Conservation (phyloP, 2,329 filamentous ascomycete species). For the Acrodontium crateriforme region DNA sequence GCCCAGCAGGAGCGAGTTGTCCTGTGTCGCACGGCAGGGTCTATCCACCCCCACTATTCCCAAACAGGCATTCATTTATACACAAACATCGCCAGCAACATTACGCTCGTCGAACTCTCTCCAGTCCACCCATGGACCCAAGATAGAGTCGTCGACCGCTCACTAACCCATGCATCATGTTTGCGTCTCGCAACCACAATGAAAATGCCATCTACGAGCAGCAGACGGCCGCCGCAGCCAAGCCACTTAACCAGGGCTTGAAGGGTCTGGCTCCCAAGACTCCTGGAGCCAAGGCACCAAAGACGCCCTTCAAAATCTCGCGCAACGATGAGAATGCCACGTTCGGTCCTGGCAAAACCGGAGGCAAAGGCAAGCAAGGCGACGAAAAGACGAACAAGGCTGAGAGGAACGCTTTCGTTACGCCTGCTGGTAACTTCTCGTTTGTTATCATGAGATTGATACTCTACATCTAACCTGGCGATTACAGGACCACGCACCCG, state of each 20-base stretch:
- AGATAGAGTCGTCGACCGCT: too few species aligned
- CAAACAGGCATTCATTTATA: too few species aligned
- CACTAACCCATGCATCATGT: too few species aligned
- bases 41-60: too few species aligned
- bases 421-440: conserved; percentile 54
- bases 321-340: conserved; percentile 77
- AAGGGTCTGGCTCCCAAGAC: conserved; percentile 60
- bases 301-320: conserved; percentile 59
- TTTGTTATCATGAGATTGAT: conserved; percentile 3
- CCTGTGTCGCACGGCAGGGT: too few species aligned
- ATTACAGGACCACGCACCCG: conserved; percentile 49
- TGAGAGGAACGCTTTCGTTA: conserved; percentile 56
- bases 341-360: conserved; percentile 45
- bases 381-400: conserved; percentile 37
- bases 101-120: too few species aligned
- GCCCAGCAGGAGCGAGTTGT: too few species aligned
- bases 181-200: conserved; percentile 62
- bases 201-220: conserved; percentile 72
- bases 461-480: conserved; percentile 5
- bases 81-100: too few species aligned
- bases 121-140: too few species aligned
- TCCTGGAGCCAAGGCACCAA: conserved; percentile 59
- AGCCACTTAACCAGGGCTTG: conserved; percentile 53
- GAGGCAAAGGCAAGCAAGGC: conserved; percentile 42
- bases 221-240: conserved; percentile 55